Evolutionary conservation across 805 yeast species (phyloP).

Genomic region (Nakazawaea anatomiae): DNA sequence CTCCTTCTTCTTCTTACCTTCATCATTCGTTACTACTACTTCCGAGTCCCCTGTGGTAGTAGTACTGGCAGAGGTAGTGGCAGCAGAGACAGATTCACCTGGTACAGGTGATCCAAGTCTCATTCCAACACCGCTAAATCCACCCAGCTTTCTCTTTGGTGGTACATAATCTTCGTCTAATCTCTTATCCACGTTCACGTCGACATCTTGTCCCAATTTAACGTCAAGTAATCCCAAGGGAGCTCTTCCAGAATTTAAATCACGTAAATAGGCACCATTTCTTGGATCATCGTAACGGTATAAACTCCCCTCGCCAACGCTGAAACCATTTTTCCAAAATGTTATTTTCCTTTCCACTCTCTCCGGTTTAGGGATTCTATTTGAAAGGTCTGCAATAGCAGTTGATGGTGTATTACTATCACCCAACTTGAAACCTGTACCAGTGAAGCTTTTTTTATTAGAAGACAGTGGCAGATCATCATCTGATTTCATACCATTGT

Average conservation of each 20-base stretch:
- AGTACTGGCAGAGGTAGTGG: background rate
- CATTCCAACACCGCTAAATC: slow-evolving; percentile 75
- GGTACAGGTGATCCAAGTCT: slow-evolving; percentile 89
- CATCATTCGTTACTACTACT: slow-evolving; percentile 12
- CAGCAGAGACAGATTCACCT: slow-evolving; percentile 41
- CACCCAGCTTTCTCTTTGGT: slow-evolving; percentile 43
- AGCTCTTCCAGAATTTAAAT: slow-evolving; percentile 85
- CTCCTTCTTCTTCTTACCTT: slow-evolving; percentile 17
- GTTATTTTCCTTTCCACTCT: slow-evolving; percentile 78
- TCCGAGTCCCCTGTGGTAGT: slow-evolving; percentile 10
- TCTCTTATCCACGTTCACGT: slow-evolving; percentile 65
- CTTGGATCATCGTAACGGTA: slow-evolving; percentile 88
- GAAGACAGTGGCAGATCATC: slow-evolving; percentile 20
- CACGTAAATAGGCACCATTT: slow-evolving; percentile 72
- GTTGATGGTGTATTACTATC: slow-evolving; percentile 28
- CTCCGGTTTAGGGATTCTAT: slow-evolving; percentile 24
- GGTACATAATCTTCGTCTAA: slow-evolving; percentile 68
- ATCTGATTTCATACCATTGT: slow-evolving; percentile 19
- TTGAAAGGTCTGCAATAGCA: slow-evolving; percentile 22
- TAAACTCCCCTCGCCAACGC: slow-evolving; percentile 86
- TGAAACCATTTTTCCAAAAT: slow-evolving; percentile 96
- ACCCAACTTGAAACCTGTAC: slow-evolving; percentile 49
- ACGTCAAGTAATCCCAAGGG: slow-evolving; percentile 81
- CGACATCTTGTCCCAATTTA: slow-evolving; percentile 77
- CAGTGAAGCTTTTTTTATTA: slow-evolving; percentile 30